Conservation (phyloP, 176 grass and related monocot species). For the Calamus simplicifolius region DNA sequence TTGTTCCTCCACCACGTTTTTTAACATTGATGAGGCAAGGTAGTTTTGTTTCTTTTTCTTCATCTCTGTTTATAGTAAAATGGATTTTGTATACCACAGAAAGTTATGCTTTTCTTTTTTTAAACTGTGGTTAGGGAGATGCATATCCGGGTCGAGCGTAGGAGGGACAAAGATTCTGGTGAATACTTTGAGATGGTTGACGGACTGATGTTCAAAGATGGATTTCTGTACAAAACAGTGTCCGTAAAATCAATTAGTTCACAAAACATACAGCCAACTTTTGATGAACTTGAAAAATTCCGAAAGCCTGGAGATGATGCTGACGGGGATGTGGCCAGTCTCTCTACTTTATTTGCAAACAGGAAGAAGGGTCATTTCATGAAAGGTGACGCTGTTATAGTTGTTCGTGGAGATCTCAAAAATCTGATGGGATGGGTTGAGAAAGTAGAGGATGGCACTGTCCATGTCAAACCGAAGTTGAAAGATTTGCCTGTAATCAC, state of each 20-base stretch:
- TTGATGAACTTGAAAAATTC: constrained; percentile 96
- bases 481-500: constrained; percentile 59
- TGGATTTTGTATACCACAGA: too few relatives aligned
- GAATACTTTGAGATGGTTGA: constrained; percentile 89
- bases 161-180: constrained; percentile 57
- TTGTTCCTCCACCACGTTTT: constrained; percentile 94
- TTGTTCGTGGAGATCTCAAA: constrained; percentile 80
- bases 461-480: constrained; percentile 79
- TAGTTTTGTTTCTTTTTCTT: constrained; percentile 6
- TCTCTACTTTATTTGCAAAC: constrained; percentile 86
- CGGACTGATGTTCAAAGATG: constrained; percentile 88
- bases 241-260: constrained; percentile 75
- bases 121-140: constrained; percentile 50
- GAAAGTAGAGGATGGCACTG: constrained; percentile 92
- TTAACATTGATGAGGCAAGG: constrained; percentile 98
- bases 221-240: constrained; percentile 83
- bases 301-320: constrained; percentile 83
- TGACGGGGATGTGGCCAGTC: constrained; percentile 69
- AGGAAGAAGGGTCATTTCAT: constrained; percentile 98
- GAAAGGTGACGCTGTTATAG: constrained; percentile 93
- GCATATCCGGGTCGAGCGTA: constrained; percentile 69
- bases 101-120: neutral
- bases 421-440: constrained; percentile 94
- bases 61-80: too few relatives aligned
- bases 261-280: constrained; percentile 65